Percentiles rank a stretch among this genome's conserved stretches.
Conservation (phyloP, 202 grass and related monocot genomes). For the Setaria italica region DNA sequence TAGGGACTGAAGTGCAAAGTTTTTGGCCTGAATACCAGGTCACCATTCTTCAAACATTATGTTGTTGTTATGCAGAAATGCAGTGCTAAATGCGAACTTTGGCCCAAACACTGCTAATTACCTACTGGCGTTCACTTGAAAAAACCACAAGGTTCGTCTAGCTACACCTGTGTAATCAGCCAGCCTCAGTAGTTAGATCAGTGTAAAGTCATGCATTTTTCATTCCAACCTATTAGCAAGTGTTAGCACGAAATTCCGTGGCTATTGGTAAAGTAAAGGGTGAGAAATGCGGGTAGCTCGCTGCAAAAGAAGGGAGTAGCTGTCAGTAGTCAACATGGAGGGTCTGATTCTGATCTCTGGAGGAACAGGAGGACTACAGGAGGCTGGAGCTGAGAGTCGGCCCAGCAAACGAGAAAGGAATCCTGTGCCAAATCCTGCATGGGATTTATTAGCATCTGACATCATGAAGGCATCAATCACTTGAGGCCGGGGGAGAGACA, state of each 20-base stretch:
- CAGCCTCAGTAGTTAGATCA: too few species aligned
- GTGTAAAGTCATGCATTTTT: too few species aligned
- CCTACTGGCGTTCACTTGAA: too few species aligned
- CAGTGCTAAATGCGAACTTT: too few species aligned
- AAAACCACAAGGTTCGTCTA: too few species aligned
- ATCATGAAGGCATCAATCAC: slow-evolving; percentile 50
- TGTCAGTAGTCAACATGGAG: neutral
- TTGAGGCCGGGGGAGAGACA: neutral
- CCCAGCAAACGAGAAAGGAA: slow-evolving; percentile 35
- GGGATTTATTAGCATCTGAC: slow-evolving; percentile 42
- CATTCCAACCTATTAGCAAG: too few species aligned
- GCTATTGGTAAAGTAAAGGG: neutral
- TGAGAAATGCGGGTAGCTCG: neutral
- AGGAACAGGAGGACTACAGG: neutral
- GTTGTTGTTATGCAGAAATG: neutral
- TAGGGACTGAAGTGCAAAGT: too few species aligned
- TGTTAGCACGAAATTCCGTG: too few species aligned
- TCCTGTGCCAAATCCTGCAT: slow-evolving; percentile 43
- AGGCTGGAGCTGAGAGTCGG: neutral
- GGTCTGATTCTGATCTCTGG: neutral
- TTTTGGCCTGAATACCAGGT: too few species aligned
- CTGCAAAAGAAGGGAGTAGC: neutral
- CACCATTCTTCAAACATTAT: too few species aligned
- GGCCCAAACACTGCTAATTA: too few species aligned
- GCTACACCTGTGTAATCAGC: too few species aligned